Percentiles rank a stretch among this genome's conserved stretches.
These are phyloP conservation scores for Ciborinia camelliae DNA, from an alignment of 2,329 filamentous ascomycete genomes.

Conservation along the genomic window DNA sequence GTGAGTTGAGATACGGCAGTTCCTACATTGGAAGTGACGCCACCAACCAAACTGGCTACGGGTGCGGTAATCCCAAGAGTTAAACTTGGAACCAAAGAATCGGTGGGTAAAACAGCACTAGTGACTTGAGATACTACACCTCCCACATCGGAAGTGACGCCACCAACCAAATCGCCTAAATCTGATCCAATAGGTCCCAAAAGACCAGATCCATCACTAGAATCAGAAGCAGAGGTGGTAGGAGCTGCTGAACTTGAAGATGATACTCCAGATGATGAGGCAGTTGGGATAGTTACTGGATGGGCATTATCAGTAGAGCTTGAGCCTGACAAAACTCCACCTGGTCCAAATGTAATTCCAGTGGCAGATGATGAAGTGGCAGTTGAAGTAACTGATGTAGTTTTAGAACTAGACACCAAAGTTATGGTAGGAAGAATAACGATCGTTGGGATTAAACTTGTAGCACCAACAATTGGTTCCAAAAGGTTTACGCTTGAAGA, in stretches of 20 bases:
- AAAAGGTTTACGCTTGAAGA: slow-evolving; percentile 12
- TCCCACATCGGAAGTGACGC: neutral
- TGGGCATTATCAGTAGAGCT: slow-evolving; percentile 17
- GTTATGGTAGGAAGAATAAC: slow-evolving; percentile 23
- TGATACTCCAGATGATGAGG: slow-evolving; percentile 22
- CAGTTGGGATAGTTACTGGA: slow-evolving; percentile 20
- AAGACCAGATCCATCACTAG: neutral
- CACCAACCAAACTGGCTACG: slow-evolving; percentile 9
- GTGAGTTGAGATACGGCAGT: slow-evolving; percentile 15
- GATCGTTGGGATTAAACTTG: slow-evolving; percentile 18
- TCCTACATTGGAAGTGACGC: neutral
- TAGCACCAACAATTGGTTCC: slow-evolving; percentile 21
- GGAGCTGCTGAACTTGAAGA: slow-evolving; percentile 23
- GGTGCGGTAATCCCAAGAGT: too few relatives aligned
- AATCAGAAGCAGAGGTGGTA: neutral
- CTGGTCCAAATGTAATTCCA: slow-evolving; percentile 35
- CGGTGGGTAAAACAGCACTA: slow-evolving; percentile 4
- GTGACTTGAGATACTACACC: slow-evolving; percentile 15
- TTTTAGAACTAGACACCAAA: neutral
- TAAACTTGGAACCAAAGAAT: too few relatives aligned
- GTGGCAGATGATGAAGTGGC: slow-evolving; percentile 22
- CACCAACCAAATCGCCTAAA: slow-evolving; percentile 2
- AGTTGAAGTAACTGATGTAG: slow-evolving; percentile 12
- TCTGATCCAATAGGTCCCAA: slow-evolving; percentile 3
- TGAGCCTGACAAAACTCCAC: slow-evolving; percentile 30